Evolutionary conservation across 768 basidiomycete genomes (phyloP).

Genomic region (Glaciozyma martinii): DNA sequence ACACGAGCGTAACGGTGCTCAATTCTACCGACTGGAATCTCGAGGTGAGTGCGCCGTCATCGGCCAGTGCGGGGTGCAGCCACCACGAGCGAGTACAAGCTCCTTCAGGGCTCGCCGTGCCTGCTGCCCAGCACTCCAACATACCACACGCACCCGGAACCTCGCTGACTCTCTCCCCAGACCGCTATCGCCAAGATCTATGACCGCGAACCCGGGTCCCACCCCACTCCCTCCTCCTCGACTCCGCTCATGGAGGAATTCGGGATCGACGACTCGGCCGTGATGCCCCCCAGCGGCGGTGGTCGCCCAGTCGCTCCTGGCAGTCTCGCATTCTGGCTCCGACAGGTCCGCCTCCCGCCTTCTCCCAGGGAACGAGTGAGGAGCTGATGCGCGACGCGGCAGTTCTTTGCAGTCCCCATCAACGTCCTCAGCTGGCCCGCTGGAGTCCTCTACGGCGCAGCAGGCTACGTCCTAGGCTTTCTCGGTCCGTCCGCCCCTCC

Average conservation of each 20-base stretch:
- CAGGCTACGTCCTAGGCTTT: slow-evolving; percentile 5
- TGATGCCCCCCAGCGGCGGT: background rate
- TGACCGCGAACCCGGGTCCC: slow-evolving; percentile 7
- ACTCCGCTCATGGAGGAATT: background rate
- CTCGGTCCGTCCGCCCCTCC: background rate
- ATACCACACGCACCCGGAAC: background rate
- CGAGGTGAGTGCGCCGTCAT: slow-evolving; percentile 1
- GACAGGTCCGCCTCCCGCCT: slow-evolving; percentile 17
- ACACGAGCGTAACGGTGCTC: background rate
- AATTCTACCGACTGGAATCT: slow-evolving; percentile 8
- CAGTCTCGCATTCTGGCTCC: slow-evolving; percentile 1
- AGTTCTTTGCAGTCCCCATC: slow-evolving; percentile 7
- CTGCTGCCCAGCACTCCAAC: too few species aligned
- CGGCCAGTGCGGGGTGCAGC: background rate
- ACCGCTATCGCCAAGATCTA: slow-evolving; percentile 22
- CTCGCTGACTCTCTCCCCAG: slow-evolving; percentile 1
- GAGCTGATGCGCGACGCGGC: background rate
- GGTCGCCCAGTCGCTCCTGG: slow-evolving; percentile 8
- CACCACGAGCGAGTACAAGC: background rate
- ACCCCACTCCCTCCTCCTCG: background rate
- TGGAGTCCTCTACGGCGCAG: slow-evolving; percentile 13
- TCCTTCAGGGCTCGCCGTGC: background rate
- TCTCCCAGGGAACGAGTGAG: too few species aligned
- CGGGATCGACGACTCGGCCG: slow-evolving; percentile 1
- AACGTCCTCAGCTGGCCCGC: slow-evolving; percentile 17